Evolutionary conservation across 202 grass and related monocot species (phyloP).

Genomic region (Setaria viridis): DNA sequence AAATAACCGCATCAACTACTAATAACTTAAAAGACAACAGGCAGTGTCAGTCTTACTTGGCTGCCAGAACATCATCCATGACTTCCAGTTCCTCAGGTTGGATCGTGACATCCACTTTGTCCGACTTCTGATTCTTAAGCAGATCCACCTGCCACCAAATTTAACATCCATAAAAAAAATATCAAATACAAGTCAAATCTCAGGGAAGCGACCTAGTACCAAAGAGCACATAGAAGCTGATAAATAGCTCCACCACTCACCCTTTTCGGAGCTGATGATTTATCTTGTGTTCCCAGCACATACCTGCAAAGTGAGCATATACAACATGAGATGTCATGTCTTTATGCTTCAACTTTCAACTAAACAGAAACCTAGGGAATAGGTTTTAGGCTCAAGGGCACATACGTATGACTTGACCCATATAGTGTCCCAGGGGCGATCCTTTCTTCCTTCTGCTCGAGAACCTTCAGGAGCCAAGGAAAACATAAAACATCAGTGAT

Average conservation of each 20-base stretch:
- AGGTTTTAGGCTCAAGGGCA: not conserved
- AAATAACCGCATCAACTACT: not conserved
- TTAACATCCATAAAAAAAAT: not conserved
- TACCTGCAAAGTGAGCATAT: constrained; percentile 61
- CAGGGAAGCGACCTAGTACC: not conserved
- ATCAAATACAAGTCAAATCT: not conserved
- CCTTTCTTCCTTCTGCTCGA: constrained; percentile 92
- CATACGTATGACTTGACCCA: constrained; percentile 88
- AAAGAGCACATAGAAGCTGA: not conserved
- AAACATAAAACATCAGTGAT: not conserved
- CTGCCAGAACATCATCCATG: constrained; percentile 97
- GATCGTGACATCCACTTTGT: constrained; percentile 98
- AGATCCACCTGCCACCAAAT: constrained; percentile 77
- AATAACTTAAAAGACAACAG: not conserved
- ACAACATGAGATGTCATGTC: not conserved
- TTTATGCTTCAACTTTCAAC: not conserved
- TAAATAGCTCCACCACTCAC: constrained; percentile 33
- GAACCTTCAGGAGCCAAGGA: constrained; percentile 59
- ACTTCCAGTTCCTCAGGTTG: constrained; percentile 93
- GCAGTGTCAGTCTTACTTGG: constrained; percentile 71
- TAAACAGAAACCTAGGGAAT: constrained; percentile 3
- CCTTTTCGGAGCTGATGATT: constrained; percentile 76
- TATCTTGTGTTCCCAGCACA: constrained; percentile 79
- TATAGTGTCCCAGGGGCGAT: constrained; percentile 85
- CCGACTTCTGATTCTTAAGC: constrained; percentile 84